phyloP scores from a whole-genome alignment of 1,139 yeast species.

The Arxiozyma bovina region DNA sequence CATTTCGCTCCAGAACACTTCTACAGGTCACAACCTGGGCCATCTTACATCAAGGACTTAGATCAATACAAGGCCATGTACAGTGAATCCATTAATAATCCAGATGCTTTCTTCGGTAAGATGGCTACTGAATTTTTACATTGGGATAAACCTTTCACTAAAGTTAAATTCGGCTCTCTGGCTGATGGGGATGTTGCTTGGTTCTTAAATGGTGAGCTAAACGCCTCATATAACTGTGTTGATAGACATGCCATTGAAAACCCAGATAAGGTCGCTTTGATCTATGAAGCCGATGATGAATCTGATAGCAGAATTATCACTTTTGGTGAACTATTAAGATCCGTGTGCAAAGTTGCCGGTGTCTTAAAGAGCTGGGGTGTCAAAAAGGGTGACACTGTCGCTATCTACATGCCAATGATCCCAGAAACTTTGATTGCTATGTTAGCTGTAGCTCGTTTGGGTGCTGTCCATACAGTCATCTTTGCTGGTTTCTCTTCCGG shows the following conservation, averaged over 20 bases:
- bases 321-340: conserved; percentile 76
- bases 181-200: conserved; percentile 78
- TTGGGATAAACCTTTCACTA: conserved; percentile 79
- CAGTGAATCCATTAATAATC: conserved; percentile 68
- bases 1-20: conserved; percentile 69
- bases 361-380: conserved; percentile 83
- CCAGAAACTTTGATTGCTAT: conserved; percentile 91
- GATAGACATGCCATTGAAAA: conserved; percentile 86
- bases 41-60: conserved; percentile 41
- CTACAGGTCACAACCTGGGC: conserved; percentile 60
- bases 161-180: conserved; percentile 66
- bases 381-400: conserved; percentile 89
- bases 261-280: conserved; percentile 83
- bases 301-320: conserved; percentile 65
- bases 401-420: conserved; percentile 94
- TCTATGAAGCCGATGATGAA: conserved; percentile 94
- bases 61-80: conserved; percentile 72
- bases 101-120: conserved; percentile 77
- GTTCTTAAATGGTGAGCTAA: conserved; percentile 89
- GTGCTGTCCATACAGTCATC: conserved; percentile 90
- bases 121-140: conserved; percentile 67
- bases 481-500: conserved; percentile 97
- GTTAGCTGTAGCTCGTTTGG: conserved; percentile 84
- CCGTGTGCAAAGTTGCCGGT: conserved; percentile 84
- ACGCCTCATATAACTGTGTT: conserved; percentile 91